These are phyloP conservation scores for Scedosporium apiospermum DNA, from an alignment of 2,329 filamentous ascomycete species.

Conservation along the genomic window DNA sequence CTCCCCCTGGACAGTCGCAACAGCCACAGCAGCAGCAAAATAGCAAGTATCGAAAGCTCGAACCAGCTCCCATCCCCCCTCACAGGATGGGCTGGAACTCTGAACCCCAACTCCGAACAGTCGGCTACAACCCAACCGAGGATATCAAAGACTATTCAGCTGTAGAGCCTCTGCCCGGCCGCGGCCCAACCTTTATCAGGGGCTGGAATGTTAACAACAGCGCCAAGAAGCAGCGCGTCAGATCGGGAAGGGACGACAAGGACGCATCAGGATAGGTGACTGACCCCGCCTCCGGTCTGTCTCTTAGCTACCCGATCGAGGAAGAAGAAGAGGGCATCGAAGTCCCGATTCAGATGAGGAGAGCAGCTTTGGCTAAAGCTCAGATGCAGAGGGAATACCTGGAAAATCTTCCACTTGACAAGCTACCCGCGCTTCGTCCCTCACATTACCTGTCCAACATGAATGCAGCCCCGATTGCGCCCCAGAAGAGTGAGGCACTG, in stretches of 20 bases:
- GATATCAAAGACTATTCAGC: slow-evolving; percentile 50
- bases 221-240: slow-evolving; percentile 20
- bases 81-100: slow-evolving; percentile 36
- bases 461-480: too few relatives aligned
- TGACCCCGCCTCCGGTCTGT: not conserved
- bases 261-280: slow-evolving; percentile 14
- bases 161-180: slow-evolving; percentile 44
- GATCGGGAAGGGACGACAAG: slow-evolving; percentile 19
- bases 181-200: slow-evolving; percentile 45
- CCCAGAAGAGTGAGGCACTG: too few relatives aligned
- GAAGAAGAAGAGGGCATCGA: not conserved
- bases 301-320: not conserved
- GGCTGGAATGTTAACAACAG: slow-evolving; percentile 43
- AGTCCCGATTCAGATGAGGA: not conserved
- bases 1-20: not conserved
- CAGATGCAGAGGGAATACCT: too few relatives aligned
- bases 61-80: slow-evolving; percentile 45
- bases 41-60: slow-evolving; percentile 46
- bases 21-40: slow-evolving; percentile 8
- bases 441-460: too few relatives aligned
- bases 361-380: not conserved
- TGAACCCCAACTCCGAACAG: slow-evolving; percentile 46
- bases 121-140: slow-evolving; percentile 43
- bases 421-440: too few relatives aligned
- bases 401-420: too few relatives aligned